Evolutionary conservation across 1,284 basidiomycete species (phyloP), one percentile per base, ranked within the genome.

Genomic region (Ustilago tritici): DNA sequence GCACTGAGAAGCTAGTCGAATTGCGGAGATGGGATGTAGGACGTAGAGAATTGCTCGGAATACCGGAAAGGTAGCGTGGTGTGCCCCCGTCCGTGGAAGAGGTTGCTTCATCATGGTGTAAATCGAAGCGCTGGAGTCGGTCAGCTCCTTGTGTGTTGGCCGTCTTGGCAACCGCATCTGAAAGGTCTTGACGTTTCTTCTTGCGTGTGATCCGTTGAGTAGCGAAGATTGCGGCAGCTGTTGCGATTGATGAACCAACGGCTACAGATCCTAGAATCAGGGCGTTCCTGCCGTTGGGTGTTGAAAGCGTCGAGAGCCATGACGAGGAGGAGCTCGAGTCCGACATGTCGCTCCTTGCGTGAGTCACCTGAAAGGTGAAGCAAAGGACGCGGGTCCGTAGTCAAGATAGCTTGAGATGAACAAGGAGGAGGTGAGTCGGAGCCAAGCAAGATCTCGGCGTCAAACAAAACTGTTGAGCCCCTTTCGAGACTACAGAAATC

Each of bases 211-310:
- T 43, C 34, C 67, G 66, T 59, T 84, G 82, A 23, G 68, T 70
- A 17, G 76, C 76, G 3, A 81, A 64, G 38, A 83, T 71, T 50
- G 77, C 74, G 3, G 65, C 66, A 9, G 81, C 69, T 11, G 82
- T 81, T 11, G 72, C 66, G 2, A 80, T 46, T 28, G 82, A 83
- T 2, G 82, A 84, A n/a, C 65, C 78, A 1, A 83, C n/a, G 4
- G 82, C 82, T 2, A 82, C 75, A 31, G 76, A 74, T 47, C 70
- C 76, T 1, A 79, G n/a, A 14, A 83, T 17, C 36, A 76, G 23
- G 2, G 79, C 71, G 52, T 66, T 74, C 34, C 70, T 60, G 10
- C 68, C 68, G 36, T 65, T 69, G 14, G 61, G 47, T 14, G 59
- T 62, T 12, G 66, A 68, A 10, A 78, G 67, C 11, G 60, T 61